Base-by-base conservation (phyloP, 768 basidiomycete genomes). In the Boletellus ananiceps region DNA sequence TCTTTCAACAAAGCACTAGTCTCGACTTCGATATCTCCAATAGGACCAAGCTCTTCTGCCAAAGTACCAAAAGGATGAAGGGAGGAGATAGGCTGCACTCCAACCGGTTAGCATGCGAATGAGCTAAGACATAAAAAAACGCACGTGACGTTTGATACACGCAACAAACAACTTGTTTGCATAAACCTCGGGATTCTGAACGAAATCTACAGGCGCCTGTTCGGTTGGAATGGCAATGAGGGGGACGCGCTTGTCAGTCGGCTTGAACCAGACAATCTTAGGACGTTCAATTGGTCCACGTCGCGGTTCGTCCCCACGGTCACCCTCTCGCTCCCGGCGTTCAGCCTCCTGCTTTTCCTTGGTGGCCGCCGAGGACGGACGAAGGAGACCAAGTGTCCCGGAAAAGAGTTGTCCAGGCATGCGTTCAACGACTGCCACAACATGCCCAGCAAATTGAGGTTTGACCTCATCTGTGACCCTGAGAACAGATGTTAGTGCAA, bases 191-290 rank as follows among this genome's bases (percentile, higher is more conserved):
- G 94, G 85, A 64, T 91, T 90, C 69, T 95, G 91, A 39, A 99
- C 84, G 64, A 99, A 99, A 68, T 98, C 94, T 15, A 78, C 80
- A 6, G 96, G 96, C 0, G 96, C 95, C 69, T 99, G 96, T 62
- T 99, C 96, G 7, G 96, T 98, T 8, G 94, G 95, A 54, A 99
- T 99, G 48, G 96, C 96, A 61, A 99, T 97, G 36, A 98, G 78
- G 38, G 96, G 96, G 1, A 99, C 96, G 49, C 96, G 89, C 69
- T 99, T 99, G 74, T 97, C 94, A 23, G 95, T 97, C 4, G 96
- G 96, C 73, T 97, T 95, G 79, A 99, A 98, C 96, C 96, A 99
- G 40, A 99, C 94, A 56, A 99, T 99, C 78, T 97, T 98, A 55
- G 95, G 95, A 35, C 94, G 84, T 66, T 93, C 91, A 38, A 87